Percentiles rank a stretch among this genome's conserved stretches.
Conservation (phyloP, 768 basidiomycete genomes). For the Psilocybe cubensis region DNA sequence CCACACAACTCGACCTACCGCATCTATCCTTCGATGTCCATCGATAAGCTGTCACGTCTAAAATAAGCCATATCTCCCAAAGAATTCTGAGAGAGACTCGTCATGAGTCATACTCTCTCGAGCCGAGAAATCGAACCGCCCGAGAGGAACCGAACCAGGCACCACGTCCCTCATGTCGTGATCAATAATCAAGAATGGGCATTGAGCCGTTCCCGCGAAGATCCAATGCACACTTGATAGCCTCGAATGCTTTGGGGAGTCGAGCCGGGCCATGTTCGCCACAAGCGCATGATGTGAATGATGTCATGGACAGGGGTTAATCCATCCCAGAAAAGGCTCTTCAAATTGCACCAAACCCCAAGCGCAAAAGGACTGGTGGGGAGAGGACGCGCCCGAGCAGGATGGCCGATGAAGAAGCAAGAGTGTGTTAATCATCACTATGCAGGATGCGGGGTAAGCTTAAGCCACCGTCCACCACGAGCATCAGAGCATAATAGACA, state of each 20-base stretch:
- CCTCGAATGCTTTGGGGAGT: background rate
- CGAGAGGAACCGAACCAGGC: conserved; percentile 1
- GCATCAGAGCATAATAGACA: too few relatives aligned
- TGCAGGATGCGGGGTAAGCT: too few relatives aligned
- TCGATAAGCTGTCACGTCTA: conserved; percentile 15
- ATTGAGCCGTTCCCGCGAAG: background rate
- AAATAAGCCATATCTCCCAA: background rate
- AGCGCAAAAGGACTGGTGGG: too few relatives aligned
- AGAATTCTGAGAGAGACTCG: too few relatives aligned
- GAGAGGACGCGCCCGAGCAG: background rate
- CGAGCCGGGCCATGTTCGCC: too few relatives aligned
- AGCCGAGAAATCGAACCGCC: background rate
- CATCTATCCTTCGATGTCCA: conserved; percentile 11
- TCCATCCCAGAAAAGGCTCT: background rate
- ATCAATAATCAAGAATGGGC: too few relatives aligned
- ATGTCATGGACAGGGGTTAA: conserved; percentile 2
- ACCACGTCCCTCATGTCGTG: background rate
- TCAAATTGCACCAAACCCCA: background rate
- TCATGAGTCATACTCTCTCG: too few relatives aligned
- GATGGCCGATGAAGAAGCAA: background rate
- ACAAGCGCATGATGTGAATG: too few relatives aligned
- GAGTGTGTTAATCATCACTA: too few relatives aligned
- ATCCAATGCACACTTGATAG: background rate
- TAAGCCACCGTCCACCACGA: too few relatives aligned
- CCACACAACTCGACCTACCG: conserved; percentile 7